phyloP scores from a whole-genome alignment of 176 grass and related monocot genomes.

The Musa schizocarpa region DNA sequence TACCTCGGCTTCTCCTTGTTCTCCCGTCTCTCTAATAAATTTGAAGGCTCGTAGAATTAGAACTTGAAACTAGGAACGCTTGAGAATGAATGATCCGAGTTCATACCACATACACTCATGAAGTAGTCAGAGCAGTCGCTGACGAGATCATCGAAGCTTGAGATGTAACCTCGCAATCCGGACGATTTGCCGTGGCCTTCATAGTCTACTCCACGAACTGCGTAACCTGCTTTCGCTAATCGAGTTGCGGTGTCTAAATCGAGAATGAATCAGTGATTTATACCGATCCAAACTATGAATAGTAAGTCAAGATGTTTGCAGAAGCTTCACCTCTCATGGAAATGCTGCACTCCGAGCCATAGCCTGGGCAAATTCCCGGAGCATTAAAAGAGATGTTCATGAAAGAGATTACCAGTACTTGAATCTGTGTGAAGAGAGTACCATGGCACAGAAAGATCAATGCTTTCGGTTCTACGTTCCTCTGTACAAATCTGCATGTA shows the following conservation, averaged over 20 bases:
- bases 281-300: too few species aligned
- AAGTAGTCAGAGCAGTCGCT: constrained; percentile 47
- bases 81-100: too few species aligned
- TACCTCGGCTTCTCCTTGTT: constrained; percentile 49
- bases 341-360: constrained; percentile 56
- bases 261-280: too few species aligned
- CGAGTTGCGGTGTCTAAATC: constrained; percentile 32
- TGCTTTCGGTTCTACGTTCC: constrained; percentile 34
- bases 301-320: too few species aligned
- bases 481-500: constrained; percentile 35
- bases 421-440: not conserved
- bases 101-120: constrained; percentile 42
- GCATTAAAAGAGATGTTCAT: too few species aligned
- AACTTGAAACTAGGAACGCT: not conserved
- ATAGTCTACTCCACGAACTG: constrained; percentile 52
- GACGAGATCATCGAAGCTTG: constrained; percentile 32
- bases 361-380: constrained; percentile 11
- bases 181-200: constrained; percentile 65
- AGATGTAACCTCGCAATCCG: constrained; percentile 42
- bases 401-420: too few species aligned
- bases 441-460: constrained; percentile 51
- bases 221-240: constrained; percentile 41
- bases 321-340: constrained; percentile 39
- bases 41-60: not conserved
- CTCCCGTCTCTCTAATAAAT: constrained; percentile 36